phyloP scores from a whole-genome alignment of 1,284 basidiomycete genomes.

The Neonothopanus nambi region DNA sequence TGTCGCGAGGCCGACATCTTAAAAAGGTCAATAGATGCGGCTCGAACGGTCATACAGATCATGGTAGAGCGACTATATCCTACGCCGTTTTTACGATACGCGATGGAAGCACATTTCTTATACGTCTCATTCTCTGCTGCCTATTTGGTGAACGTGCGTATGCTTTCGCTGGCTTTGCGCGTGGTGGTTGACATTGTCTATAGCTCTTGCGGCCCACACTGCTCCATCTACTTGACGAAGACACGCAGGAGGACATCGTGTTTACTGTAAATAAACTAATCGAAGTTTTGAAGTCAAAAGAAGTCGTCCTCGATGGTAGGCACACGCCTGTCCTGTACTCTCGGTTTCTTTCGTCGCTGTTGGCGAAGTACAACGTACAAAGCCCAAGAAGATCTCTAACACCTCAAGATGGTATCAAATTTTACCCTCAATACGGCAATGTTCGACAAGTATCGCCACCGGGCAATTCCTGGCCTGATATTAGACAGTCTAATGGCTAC shows the following conservation, averaged over 20 bases:
- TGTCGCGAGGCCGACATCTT: slow-evolving; percentile 42
- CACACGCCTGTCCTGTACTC: slow-evolving; percentile 55
- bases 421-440: slow-evolving; percentile 22
- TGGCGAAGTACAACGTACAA: slow-evolving; percentile 38
- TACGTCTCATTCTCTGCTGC: slow-evolving; percentile 63
- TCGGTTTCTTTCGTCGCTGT: slow-evolving; percentile 49
- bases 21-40: slow-evolving; percentile 45
- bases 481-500: slow-evolving; percentile 20
- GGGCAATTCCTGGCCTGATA: slow-evolving; percentile 42
- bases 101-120: slow-evolving; percentile 53
- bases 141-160: slow-evolving; percentile 54
- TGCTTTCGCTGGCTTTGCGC: background rate
- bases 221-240: slow-evolving; percentile 39
- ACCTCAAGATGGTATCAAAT: slow-evolving; percentile 18
- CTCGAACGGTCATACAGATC: slow-evolving; percentile 48
- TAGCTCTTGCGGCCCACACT: slow-evolving; percentile 54
- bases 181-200: slow-evolving; percentile 4
- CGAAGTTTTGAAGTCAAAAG: slow-evolving; percentile 43
- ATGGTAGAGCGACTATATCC: slow-evolving; percentile 47
- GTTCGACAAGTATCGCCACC: slow-evolving; percentile 29
- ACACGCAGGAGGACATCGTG: slow-evolving; percentile 43
- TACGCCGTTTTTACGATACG: slow-evolving; percentile 48
- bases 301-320: slow-evolving; percentile 48
- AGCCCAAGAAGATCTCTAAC: background rate
- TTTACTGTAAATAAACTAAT: slow-evolving; percentile 44